A percentile compares a stretch with the other conserved stretches of the same genome.
Conservation (phyloP, 805 yeast species). For the Candida loeiensis region DNA sequence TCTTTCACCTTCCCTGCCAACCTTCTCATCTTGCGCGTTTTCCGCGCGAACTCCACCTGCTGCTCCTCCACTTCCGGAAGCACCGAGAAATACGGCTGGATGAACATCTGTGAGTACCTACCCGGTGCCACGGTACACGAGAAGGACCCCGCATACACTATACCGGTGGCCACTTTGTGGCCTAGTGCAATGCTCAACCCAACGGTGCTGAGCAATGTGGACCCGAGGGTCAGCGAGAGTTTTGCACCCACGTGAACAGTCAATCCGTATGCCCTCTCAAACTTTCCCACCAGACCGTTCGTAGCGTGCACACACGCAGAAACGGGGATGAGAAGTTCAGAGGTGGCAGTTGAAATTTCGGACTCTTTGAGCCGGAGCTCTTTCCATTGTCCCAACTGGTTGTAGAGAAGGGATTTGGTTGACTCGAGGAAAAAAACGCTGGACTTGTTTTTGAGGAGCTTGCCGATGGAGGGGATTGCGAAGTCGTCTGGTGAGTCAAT, state of each 20-base stretch:
- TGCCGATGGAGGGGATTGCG: not conserved
- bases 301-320: slow-evolving; percentile 9
- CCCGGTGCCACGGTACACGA: slow-evolving; percentile 5
- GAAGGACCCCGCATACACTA: slow-evolving; percentile 2
- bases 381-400: slow-evolving; percentile 1
- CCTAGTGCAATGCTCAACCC: not conserved
- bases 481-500: not conserved
- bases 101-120: slow-evolving; percentile 9
- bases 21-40: not conserved
- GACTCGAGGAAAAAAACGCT: slow-evolving; percentile 5
- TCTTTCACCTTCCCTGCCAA: not conserved
- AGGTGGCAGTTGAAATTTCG: not conserved
- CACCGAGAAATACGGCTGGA: slow-evolving; percentile 10
- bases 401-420: slow-evolving; percentile 3
- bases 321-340: slow-evolving; percentile 8
- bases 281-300: not conserved
- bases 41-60: slow-evolving; percentile 3
- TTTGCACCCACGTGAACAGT: not conserved
- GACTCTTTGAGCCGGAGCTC: slow-evolving; percentile 3
- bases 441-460: slow-evolving; percentile 3
- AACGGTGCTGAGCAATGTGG: not conserved
- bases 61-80: slow-evolving; percentile 7
- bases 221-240: not conserved
- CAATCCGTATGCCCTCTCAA: slow-evolving; percentile 1
- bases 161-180: not conserved